Evolutionary conservation across 1,284 basidiomycete species (phyloP), one percentile per base, ranked within the genome.

Genomic region (Rhodotorula sp.): DNA sequence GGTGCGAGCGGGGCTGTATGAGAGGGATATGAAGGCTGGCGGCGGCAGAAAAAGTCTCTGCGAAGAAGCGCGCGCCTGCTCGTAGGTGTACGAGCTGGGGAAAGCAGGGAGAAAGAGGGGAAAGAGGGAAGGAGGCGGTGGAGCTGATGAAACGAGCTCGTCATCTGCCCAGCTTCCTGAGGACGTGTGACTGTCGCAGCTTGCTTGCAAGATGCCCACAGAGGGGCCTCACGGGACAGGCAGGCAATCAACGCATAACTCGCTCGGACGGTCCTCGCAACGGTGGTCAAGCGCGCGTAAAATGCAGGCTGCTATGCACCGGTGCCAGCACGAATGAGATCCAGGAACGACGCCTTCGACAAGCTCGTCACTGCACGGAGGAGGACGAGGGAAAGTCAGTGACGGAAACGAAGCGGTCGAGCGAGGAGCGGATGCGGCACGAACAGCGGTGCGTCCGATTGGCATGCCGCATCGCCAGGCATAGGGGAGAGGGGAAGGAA

Each of bases 321-420:
- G 10, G 74, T 75, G 10, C 72, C 75, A 9, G 70, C 70, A 37
- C 75, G 73, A n/a, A 81, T 78, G 36, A 81, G 77, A 57, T 80
- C 77, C 53, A 81, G 67, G 72, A 81, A 81, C 0, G 76, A 78
- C 2, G 76, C 78, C 68, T 80, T 80, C 8, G 80, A 81, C 9
- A 81, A 65, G 68, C 80, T 81, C n/a, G 79, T 72, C 19, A 80
- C 80, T 80, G 71, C n/a, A n/a, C n/a, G 37, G 21, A 7, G 8
- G 25, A 8, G 13, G 25, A 21, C 53, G 48, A 60, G 27, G 22
- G 34, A 25, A 34, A 2, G 65, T 60, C 39, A 65, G 62, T 7
- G 50, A 32, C 5, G 27, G 13, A 27, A 32, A 56, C 25, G 32
- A 55, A n/a, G 36, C 13, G 19, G 44, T 44, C 21, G 7, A 54